Percentiles rank a stretch among this genome's conserved stretches.
Evolutionary conservation across 495 filamentous ascomycete species (phyloP).

Genomic region (Aspergillus leporis): DNA sequence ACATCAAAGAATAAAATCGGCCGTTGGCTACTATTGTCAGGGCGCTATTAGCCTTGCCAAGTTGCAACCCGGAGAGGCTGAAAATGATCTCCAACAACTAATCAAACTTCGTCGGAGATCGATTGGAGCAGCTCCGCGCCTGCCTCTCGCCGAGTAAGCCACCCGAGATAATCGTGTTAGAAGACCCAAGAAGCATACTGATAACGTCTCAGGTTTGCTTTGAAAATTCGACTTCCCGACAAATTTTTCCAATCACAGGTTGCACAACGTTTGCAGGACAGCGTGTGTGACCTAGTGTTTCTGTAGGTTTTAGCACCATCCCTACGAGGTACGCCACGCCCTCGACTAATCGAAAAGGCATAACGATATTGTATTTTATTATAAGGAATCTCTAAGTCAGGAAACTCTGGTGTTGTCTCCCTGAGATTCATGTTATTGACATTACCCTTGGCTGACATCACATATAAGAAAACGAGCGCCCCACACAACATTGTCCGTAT

Average conservation of each 20-base stretch:
- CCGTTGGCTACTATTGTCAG: not conserved
- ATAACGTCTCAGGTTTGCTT: not conserved
- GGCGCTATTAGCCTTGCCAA: not conserved
- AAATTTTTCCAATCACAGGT: not conserved
- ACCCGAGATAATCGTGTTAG: not conserved
- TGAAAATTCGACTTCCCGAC: not conserved
- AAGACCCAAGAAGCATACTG: not conserved
- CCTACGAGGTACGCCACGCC: not conserved
- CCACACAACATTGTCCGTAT: not conserved
- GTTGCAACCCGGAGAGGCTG: not conserved
- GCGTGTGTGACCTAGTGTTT: not conserved
- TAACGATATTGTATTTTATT: not conserved
- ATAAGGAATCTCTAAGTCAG: not conserved
- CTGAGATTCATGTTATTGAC: not conserved
- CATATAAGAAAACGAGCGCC: not conserved
- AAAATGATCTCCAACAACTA: not conserved
- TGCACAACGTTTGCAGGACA: not conserved
- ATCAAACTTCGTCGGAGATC: not conserved
- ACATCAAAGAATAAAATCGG: not conserved
- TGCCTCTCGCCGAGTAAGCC: not conserved
- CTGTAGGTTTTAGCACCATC: not conserved
- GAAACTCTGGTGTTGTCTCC: not conserved
- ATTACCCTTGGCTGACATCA: not conserved
- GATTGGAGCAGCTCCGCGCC: not conserved
- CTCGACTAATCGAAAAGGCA: not conserved